Percentiles rank a stretch among this genome's conserved stretches.
phyloP scores from a whole-genome alignment of 345 rosid species.

The Citrus inodora region DNA sequence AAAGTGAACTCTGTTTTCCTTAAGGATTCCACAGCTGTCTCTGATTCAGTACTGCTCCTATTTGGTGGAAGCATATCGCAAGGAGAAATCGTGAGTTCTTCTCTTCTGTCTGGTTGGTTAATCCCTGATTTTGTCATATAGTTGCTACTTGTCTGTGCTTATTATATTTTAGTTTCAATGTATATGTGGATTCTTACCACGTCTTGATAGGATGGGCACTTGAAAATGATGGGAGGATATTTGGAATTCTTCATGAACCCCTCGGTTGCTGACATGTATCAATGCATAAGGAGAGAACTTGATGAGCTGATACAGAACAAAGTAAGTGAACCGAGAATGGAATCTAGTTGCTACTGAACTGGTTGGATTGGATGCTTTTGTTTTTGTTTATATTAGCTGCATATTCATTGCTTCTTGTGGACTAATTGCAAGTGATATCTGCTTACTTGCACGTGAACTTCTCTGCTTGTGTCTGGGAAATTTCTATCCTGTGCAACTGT shows the following conservation, averaged over 20 bases:
- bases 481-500: background rate
- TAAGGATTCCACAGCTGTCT: conserved; percentile 90
- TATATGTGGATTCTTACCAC: background rate
- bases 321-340: conserved; percentile 40
- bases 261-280: conserved; percentile 57
- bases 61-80: conserved; percentile 76
- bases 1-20: conserved; percentile 88
- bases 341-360: conserved; percentile 7
- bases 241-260: conserved; percentile 85
- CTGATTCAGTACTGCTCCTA: conserved; percentile 75
- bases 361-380: background rate
- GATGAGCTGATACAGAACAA: conserved; percentile 74
- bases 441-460: background rate
- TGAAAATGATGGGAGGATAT: conserved; percentile 92
- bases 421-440: background rate
- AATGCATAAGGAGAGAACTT: conserved; percentile 65
- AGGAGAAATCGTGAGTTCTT: conserved; percentile 56
- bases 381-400: background rate
- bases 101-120: conserved; percentile 5
- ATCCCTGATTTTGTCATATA: conserved; percentile 2
- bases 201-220: conserved; percentile 66
- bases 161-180: background rate
- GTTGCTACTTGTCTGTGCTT: background rate
- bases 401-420: background rate
- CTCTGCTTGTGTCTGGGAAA: background rate